Conservation (phyloP, 148 eudicot genomes). For the Chenopodium formosanum region DNA sequence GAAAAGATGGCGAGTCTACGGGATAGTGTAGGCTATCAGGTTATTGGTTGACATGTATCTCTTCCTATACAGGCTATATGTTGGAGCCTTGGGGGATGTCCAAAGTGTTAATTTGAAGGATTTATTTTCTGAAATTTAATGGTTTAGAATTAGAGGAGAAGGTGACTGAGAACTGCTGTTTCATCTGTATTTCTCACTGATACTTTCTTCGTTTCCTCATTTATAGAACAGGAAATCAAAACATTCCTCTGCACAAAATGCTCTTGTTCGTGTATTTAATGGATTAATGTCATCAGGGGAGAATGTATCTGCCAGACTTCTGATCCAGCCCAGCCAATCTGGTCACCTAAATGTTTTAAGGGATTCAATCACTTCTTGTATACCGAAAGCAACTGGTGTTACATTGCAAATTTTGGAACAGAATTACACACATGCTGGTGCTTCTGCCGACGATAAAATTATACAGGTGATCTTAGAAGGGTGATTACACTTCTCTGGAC, state of each 20-base stretch:
- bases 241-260: slow-evolving; percentile 52
- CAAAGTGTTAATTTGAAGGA: neutral
- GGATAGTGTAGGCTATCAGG: neutral
- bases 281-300: slow-evolving; percentile 24
- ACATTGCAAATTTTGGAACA: slow-evolving; percentile 35
- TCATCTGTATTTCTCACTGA: slow-evolving; percentile 2
- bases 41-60: neutral
- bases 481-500: neutral
- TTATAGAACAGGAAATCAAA: slow-evolving; percentile 37
- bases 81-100: neutral
- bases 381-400: slow-evolving; percentile 32
- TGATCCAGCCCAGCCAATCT: slow-evolving; percentile 36
- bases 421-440: slow-evolving; percentile 26
- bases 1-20: neutral
- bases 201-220: neutral
- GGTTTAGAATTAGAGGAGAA: neutral
- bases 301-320: slow-evolving; percentile 36
- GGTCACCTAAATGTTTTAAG: slow-evolving; percentile 29
- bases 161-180: neutral
- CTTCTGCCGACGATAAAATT: slow-evolving; percentile 30
- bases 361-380: slow-evolving; percentile 32
- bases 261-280: slow-evolving; percentile 42
- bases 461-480: slow-evolving; percentile 40
- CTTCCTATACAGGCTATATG: neutral
- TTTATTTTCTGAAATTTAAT: neutral